A percentile compares a stretch with the other conserved stretches of the same genome.
These are phyloP conservation scores for Medicago ruthenica DNA, from an alignment of 306 rosid genomes.

Conservation along the genomic window DNA sequence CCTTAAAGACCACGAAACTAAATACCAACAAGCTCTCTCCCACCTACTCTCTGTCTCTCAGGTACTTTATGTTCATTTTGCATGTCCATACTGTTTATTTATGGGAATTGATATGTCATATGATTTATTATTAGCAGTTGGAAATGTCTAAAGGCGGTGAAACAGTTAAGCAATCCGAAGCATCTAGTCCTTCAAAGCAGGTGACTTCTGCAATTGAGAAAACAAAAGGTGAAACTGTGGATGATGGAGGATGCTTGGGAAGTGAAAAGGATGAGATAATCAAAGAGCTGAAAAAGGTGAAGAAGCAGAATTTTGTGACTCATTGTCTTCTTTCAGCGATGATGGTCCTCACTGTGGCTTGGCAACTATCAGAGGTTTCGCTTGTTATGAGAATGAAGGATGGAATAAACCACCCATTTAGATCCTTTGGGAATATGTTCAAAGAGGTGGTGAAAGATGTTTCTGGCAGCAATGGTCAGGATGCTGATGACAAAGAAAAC, in stretches of 20 bases:
- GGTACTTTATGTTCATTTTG: slow-evolving; percentile 19
- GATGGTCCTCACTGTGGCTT: slow-evolving; percentile 73
- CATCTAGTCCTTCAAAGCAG: slow-evolving; percentile 31
- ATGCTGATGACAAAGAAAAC: slow-evolving; percentile 44
- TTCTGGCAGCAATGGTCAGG: slow-evolving; percentile 32
- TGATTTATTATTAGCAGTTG: slow-evolving; percentile 61
- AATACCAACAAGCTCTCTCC: slow-evolving; percentile 57
- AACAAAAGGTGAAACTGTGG: slow-evolving; percentile 33
- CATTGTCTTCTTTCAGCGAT: slow-evolving; percentile 85
- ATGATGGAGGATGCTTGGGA: slow-evolving; percentile 15
- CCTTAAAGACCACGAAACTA: slow-evolving; percentile 50
- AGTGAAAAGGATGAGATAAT: slow-evolving; percentile 48
- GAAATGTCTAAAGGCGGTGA: slow-evolving; percentile 55
- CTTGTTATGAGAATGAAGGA: slow-evolving; percentile 62
- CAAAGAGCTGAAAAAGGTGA: slow-evolving; percentile 68
- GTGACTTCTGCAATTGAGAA: slow-evolving; percentile 26
- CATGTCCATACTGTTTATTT: no score
- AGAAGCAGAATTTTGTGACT: slow-evolving; percentile 73
- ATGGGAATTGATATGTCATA: no score
- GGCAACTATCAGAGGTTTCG: slow-evolving; percentile 84
- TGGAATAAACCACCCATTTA: slow-evolving; percentile 67
- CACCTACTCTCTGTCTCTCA: slow-evolving; percentile 65
- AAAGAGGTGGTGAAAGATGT: slow-evolving; percentile 46
- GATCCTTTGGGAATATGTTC: slow-evolving; percentile 52
- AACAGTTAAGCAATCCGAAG: slow-evolving; percentile 31